Percentiles rank a stretch among this genome's conserved stretches.
Evolutionary conservation across 1,284 basidiomycete genomes (phyloP).

Genomic region (Hemileia vastatrix): DNA sequence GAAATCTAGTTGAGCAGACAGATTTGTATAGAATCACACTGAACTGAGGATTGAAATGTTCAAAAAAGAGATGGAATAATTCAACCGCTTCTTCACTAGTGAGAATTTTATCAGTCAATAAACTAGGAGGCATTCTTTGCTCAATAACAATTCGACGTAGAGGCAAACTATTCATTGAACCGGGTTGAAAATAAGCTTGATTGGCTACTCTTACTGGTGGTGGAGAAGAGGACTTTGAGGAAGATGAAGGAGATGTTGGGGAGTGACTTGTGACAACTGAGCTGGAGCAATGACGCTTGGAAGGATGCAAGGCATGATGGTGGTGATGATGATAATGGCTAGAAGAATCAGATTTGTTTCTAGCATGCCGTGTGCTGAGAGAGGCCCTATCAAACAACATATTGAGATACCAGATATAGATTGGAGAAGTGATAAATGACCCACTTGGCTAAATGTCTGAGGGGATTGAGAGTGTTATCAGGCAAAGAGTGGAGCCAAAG

Average conservation of each 20-base stretch:
- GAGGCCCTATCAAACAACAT: background rate
- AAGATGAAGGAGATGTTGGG: slow-evolving; percentile 1
- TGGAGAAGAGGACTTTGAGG: slow-evolving; percentile 37
- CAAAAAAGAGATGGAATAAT: slow-evolving; percentile 77
- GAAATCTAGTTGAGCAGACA: background rate
- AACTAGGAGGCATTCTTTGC: slow-evolving; percentile 49
- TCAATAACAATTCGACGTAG: slow-evolving; percentile 78
- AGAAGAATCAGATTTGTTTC: slow-evolving; percentile 82
- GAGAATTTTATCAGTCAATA: slow-evolving; percentile 46
- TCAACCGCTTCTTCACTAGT: slow-evolving; percentile 50
- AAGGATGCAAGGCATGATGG: slow-evolving; percentile 26
- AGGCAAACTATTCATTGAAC: slow-evolving; percentile 54
- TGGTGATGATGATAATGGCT: slow-evolving; percentile 53
- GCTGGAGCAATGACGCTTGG: slow-evolving; percentile 16
- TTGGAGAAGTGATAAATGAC: background rate
- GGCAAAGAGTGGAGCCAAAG: slow-evolving; percentile 78
- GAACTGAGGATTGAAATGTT: slow-evolving; percentile 12
- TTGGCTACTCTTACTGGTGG: slow-evolving; percentile 65
- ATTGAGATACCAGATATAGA: no score
- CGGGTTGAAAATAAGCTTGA: slow-evolving; percentile 87
- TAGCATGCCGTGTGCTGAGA: slow-evolving; percentile 50
- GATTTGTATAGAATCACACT: background rate
- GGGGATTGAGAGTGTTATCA: slow-evolving; percentile 76
- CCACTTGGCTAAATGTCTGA: slow-evolving; percentile 12
- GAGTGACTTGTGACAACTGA: background rate